Evolutionary conservation across 176 grass and related monocot species (phyloP).

Genomic region (Thalia dealbata): DNA sequence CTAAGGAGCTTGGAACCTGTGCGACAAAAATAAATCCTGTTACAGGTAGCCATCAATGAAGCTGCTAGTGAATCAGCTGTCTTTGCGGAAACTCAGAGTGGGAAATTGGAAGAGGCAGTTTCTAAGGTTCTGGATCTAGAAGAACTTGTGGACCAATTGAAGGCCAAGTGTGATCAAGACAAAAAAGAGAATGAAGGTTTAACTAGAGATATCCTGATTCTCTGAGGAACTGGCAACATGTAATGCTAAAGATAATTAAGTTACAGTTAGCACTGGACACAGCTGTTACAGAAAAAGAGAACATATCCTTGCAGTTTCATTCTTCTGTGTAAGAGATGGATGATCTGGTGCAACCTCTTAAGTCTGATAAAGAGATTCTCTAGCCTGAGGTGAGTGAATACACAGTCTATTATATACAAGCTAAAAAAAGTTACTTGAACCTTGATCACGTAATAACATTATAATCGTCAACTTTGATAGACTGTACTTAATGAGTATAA

Average conservation of each 20-base stretch:
- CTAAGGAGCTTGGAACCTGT: constrained; percentile 37
- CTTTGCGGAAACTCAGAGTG: constrained; percentile 20
- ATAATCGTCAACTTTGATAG: not conserved
- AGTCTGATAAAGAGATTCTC: constrained; percentile 38
- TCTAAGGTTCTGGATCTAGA: constrained; percentile 39
- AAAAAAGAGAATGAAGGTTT: constrained; percentile 54
- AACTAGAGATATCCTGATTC: constrained; percentile 34
- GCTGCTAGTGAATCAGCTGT: constrained; percentile 5
- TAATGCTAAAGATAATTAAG: constrained; percentile 58
- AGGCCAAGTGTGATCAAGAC: constrained; percentile 35
- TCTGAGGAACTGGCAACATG: constrained; percentile 40
- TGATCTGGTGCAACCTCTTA: constrained; percentile 37
- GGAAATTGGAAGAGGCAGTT: constrained; percentile 46
- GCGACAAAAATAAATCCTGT: constrained; percentile 53
- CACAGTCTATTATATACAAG: constrained; percentile 17
- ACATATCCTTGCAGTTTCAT: constrained; percentile 29
- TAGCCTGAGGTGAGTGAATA: constrained; percentile 23
- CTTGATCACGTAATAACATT: not conserved
- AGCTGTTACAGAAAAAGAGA: constrained; percentile 48
- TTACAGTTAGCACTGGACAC: constrained; percentile 43
- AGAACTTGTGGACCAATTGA: constrained; percentile 31
- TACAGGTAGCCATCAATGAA: constrained; percentile 39
- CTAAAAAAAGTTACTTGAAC: constrained; percentile 14
- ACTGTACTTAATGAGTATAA: constrained; percentile 8
- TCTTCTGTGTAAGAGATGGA: constrained; percentile 36